phyloP scores from a whole-genome alignment of 2,329 filamentous ascomycete species.

The Lasiodiplodia gonubiensis region DNA sequence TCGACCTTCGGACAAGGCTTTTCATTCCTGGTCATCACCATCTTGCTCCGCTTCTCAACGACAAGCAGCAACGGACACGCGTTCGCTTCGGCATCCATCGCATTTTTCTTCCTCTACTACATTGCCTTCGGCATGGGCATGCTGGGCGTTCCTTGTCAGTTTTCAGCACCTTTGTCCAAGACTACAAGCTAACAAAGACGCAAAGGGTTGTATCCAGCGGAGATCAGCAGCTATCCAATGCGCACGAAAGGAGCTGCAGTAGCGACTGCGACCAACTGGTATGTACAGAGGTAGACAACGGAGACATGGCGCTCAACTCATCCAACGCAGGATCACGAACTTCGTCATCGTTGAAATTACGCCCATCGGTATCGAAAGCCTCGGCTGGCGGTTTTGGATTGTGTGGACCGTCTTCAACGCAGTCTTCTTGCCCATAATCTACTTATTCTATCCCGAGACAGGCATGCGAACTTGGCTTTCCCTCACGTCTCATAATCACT shows the following conservation, averaged over 20 bases:
- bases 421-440: slow-evolving; percentile 56
- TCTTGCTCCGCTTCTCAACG: slow-evolving; percentile 53
- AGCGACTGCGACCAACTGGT: slow-evolving; percentile 56
- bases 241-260: slow-evolving; percentile 56
- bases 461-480: background rate
- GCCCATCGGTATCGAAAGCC: slow-evolving; percentile 50
- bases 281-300: background rate
- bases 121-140: slow-evolving; percentile 59
- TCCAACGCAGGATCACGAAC: slow-evolving; percentile 50
- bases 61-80: slow-evolving; percentile 26
- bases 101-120: slow-evolving; percentile 62
- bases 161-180: background rate
- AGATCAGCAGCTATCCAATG: slow-evolving; percentile 58
- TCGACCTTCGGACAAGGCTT: slow-evolving; percentile 59
- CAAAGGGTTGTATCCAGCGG: slow-evolving; percentile 49
- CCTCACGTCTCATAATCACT: background rate
- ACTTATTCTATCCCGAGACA: slow-evolving; percentile 38
- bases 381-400: slow-evolving; percentile 52
- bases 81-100: slow-evolving; percentile 51
- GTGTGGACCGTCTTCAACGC: slow-evolving; percentile 54
- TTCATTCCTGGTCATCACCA: slow-evolving; percentile 59
- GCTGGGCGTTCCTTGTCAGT: slow-evolving; percentile 54
- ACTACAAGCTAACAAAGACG: slow-evolving; percentile 20
- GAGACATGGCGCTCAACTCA: background rate
- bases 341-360: slow-evolving; percentile 54